These are phyloP conservation scores for Nymphaea colorata DNA, from an alignment of 164 flowering plant genomes.

Conservation along the genomic window DNA sequence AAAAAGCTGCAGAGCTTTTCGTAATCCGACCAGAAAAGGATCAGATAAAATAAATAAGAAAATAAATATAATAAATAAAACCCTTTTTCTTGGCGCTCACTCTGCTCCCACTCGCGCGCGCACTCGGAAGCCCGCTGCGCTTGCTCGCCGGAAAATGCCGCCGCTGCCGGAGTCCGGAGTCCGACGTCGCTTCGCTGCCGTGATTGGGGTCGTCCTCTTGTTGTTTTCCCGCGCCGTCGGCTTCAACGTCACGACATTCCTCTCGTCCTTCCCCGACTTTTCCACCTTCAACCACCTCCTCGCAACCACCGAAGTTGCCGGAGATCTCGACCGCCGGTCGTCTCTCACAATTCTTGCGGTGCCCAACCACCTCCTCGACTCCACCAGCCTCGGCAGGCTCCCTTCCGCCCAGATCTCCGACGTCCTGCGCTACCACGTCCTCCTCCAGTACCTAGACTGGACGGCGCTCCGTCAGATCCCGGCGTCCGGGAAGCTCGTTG, in stretches of 20 bases:
- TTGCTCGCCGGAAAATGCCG: not conserved
- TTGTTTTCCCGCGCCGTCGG: conserved; percentile 12
- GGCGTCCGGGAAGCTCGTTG: conserved; percentile 46
- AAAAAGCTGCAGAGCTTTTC: not conserved
- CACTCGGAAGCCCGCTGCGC: not conserved
- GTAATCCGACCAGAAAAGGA: not conserved
- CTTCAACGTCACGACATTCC: conserved; percentile 50
- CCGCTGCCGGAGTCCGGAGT: not conserved
- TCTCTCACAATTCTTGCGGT: conserved; percentile 83
- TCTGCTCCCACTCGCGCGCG: not conserved
- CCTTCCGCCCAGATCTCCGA: conserved; percentile 45
- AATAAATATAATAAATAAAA: too few species aligned
- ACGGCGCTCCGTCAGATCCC: conserved; percentile 50
- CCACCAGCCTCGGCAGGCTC: conserved; percentile 18
- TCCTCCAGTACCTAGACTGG: conserved; percentile 59
- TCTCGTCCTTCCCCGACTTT: conserved; percentile 54
- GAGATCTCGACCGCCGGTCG: conserved; percentile 47
- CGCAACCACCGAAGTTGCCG: conserved; percentile 36
- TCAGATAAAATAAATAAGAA: too few species aligned
- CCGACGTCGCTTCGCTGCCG: not conserved
- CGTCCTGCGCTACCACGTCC: conserved; percentile 74
- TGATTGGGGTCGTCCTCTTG: conserved; percentile 27
- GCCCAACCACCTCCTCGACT: conserved; percentile 49
- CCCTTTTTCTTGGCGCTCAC: not conserved
- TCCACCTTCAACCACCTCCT: conserved; percentile 64